phyloP scores from a whole-genome alignment of 208 protist genomes.

The Leishmania guyanensis region DNA sequence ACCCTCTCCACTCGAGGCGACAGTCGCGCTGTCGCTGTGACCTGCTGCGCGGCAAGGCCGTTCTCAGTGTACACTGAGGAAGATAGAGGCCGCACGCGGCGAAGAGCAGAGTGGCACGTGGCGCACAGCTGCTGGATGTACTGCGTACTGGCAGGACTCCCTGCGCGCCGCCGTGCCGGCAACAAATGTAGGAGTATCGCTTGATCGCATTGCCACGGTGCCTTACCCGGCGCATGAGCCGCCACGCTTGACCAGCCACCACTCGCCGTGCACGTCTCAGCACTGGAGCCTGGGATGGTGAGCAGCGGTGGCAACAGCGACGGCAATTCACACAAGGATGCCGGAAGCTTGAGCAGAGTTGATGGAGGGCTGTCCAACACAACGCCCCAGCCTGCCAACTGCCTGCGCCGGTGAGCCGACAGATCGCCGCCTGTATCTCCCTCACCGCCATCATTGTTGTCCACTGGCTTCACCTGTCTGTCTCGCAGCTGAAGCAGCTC shows the following conservation, averaged over 20 bases:
- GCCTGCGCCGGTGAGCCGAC: background rate
- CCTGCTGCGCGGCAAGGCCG: background rate
- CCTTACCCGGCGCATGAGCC: background rate
- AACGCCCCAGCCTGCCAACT: background rate
- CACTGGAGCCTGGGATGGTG: background rate
- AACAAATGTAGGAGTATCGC: conserved; percentile 1
- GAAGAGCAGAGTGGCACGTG: conserved; percentile 18
- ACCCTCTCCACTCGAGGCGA: background rate
- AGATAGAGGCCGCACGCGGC: background rate
- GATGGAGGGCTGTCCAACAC: background rate
- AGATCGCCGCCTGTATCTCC: background rate
- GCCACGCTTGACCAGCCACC: background rate
- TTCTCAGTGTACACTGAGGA: background rate
- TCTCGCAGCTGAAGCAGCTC: background rate
- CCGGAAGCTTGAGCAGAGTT: background rate
- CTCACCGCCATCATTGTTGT: background rate
- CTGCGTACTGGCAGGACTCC: conserved; percentile 3
- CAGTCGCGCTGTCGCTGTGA: background rate
- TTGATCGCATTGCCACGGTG: background rate
- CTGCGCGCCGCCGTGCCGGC: conserved; percentile 24
- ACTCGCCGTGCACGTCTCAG: background rate
- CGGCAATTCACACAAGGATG: background rate
- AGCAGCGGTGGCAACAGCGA: background rate
- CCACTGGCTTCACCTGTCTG: background rate
- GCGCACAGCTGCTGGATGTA: conserved; percentile 22